These are phyloP conservation scores for Gaertneriomyces sp. DNA, from an alignment of 192 early-diverging fungal species.

Conservation along the genomic window DNA sequence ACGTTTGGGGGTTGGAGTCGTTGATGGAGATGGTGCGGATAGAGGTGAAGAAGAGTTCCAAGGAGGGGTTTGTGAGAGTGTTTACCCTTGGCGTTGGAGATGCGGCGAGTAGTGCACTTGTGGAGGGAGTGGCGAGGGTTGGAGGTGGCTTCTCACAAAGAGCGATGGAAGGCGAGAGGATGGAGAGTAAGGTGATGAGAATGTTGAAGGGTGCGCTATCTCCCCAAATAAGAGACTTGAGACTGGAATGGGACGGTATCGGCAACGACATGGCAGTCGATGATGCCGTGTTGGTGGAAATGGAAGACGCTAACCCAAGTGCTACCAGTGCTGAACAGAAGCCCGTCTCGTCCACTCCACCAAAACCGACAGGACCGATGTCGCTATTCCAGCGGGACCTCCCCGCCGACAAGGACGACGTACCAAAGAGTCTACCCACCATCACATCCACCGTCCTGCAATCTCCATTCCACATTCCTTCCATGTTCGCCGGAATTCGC, in stretches of 20 bases:
- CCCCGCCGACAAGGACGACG: not conserved
- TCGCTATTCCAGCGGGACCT: not conserved
- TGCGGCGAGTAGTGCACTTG: not conserved
- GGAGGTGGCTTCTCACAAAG: not conserved
- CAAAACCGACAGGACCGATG: not conserved
- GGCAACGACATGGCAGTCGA: not conserved
- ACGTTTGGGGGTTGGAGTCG: not conserved
- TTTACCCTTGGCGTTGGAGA: not conserved
- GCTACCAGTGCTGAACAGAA: slow-evolving; percentile 1
- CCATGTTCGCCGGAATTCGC: not conserved
- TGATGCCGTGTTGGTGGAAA: not conserved
- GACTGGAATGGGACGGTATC: not conserved
- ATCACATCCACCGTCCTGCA: too few species aligned
- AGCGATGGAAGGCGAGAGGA: not conserved
- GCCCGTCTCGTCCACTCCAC: not conserved
- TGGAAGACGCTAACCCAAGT: not conserved
- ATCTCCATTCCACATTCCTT: not conserved
- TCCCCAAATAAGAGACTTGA: not conserved
- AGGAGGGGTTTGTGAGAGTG: not conserved
- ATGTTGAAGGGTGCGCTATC: not conserved
- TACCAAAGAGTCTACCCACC: not conserved
- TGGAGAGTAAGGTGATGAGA: not conserved
- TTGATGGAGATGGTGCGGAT: not conserved
- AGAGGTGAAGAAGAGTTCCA: not conserved
- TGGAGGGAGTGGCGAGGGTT: not conserved